Percentiles rank a stretch among this genome's conserved stretches.
Conservation (phyloP, 352 stramenopile genomes). For the Pythium periplocum region DNA sequence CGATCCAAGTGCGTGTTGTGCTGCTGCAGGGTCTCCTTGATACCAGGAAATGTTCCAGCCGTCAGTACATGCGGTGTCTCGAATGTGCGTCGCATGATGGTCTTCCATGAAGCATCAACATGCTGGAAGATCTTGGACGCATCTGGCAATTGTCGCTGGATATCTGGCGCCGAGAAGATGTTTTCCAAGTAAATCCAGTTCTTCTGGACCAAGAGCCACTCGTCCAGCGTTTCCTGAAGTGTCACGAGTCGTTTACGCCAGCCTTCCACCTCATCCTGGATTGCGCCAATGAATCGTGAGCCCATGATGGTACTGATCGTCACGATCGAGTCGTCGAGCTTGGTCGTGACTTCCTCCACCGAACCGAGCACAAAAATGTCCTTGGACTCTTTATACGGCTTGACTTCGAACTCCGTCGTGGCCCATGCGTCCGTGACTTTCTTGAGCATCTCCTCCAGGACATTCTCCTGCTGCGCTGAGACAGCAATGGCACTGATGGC, state of each 20-base stretch:
- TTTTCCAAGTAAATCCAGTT: conserved; percentile 89
- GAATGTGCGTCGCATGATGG: conserved; percentile 87
- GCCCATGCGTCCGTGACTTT: conserved; percentile 91
- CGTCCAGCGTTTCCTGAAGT: conserved; percentile 83
- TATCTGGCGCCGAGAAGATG: conserved; percentile 88
- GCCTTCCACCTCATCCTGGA: conserved; percentile 85
- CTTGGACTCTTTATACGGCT: conserved; percentile 91
- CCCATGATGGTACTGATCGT: conserved; percentile 92
- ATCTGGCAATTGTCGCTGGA: conserved; percentile 87
- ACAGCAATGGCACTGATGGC: conserved; percentile 84
- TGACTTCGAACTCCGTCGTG: conserved; percentile 89
- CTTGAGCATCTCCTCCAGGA: conserved; percentile 91
- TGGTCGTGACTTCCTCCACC: conserved; percentile 87
- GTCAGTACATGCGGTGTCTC: conserved; percentile 87
- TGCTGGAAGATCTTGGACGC: conserved; percentile 89
- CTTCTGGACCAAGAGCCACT: conserved; percentile 86
- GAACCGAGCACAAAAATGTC: conserved; percentile 91
- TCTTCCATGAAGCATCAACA: conserved; percentile 89
- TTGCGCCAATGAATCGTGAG: conserved; percentile 87
- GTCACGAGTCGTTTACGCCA: conserved; percentile 84
- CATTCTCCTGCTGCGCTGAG: conserved; percentile 84
- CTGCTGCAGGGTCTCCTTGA: conserved; percentile 79
- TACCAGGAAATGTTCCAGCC: conserved; percentile 65
- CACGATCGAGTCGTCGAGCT: conserved; percentile 91
- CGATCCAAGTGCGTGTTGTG: conserved; percentile 85